Conservation (phyloP, 2,329 filamentous ascomycete species). For the Fusarium tricinctum region DNA sequence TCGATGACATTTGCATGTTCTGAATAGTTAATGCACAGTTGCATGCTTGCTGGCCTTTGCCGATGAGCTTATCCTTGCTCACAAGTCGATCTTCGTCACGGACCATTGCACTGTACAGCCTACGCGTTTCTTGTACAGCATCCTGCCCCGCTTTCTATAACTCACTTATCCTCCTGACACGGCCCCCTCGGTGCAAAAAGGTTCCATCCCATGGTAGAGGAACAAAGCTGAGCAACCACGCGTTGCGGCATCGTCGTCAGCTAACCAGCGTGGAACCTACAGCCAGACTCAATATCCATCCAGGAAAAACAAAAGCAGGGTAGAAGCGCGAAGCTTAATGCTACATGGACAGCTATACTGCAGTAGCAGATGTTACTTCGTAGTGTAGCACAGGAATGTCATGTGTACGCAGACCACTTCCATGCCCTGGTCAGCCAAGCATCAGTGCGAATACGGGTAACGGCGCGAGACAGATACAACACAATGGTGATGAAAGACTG, state of each 20-base stretch:
- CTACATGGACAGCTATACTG: slow-evolving; percentile 10
- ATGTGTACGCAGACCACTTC: slow-evolving; percentile 19
- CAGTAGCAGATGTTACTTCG: not conserved
- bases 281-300: not conserved
- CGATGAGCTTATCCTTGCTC: slow-evolving; percentile 12
- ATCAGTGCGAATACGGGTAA: slow-evolving; percentile 44
- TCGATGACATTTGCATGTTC: slow-evolving; percentile 36
- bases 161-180: slow-evolving; percentile 6
- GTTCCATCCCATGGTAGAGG: not conserved
- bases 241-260: slow-evolving; percentile 1
- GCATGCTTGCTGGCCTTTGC: slow-evolving; percentile 39
- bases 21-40: slow-evolving; percentile 30
- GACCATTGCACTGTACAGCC: slow-evolving; percentile 39
- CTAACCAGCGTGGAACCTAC: slow-evolving; percentile 2
- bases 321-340: slow-evolving; percentile 13
- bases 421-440: slow-evolving; percentile 24
- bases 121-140: slow-evolving; percentile 11
- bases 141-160: slow-evolving; percentile 36
- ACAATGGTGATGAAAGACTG: slow-evolving; percentile 14
- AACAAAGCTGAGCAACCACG: slow-evolving; percentile 6
- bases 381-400: slow-evolving; percentile 30
- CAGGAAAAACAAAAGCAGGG: slow-evolving; percentile 4
- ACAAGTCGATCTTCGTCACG: slow-evolving; percentile 5
- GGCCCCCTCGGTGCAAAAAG: slow-evolving; percentile 15
- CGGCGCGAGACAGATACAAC: slow-evolving; percentile 29